phyloP scores from a whole-genome alignment of 108 stramenopile genomes.

The Cyclotella kingstonii region DNA sequence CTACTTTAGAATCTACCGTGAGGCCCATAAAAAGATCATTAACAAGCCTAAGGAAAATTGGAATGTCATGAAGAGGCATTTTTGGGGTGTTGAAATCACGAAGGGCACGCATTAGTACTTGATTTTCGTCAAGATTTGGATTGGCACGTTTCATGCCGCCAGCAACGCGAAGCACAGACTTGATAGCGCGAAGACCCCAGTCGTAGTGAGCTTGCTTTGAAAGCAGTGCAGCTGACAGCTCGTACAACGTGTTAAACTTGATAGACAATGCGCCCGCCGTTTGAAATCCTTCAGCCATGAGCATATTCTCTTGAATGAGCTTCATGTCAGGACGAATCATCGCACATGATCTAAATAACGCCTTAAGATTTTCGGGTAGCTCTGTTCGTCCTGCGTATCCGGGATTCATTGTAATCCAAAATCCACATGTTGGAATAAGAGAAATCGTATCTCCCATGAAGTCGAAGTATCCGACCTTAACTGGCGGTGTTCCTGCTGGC shows the following conservation, averaged over 20 bases:
- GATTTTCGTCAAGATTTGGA: constrained; percentile 80
- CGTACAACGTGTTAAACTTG: constrained; percentile 90
- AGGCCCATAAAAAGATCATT: constrained; percentile 86
- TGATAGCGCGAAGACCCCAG: constrained; percentile 91
- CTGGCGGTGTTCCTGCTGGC: constrained; percentile 82
- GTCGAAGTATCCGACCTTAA: constrained; percentile 84
- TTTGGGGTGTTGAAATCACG: constrained; percentile 94
- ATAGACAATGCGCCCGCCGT: constrained; percentile 82
- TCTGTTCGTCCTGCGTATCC: constrained; percentile 91
- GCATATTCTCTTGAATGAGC: constrained; percentile 92
- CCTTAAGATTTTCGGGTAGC: constrained; percentile 90
- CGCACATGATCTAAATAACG: constrained; percentile 88
- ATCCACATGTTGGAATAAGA: constrained; percentile 86
- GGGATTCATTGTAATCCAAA: constrained; percentile 93
- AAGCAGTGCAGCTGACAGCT: constrained; percentile 79
- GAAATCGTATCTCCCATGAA: constrained; percentile 86
- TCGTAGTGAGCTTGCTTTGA: constrained; percentile 92
- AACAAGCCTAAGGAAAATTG: constrained; percentile 88
- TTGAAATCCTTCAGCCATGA: constrained; percentile 93
- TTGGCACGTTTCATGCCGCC: constrained; percentile 89
- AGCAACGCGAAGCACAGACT: constrained; percentile 89
- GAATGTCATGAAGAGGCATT: constrained; percentile 84
- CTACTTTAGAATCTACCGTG: constrained; percentile 80
- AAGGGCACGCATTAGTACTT: constrained; percentile 88
- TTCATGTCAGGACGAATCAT: constrained; percentile 93